A percentile compares a stretch with the other conserved stretches of the same genome.
These are phyloP conservation scores for Paracamarosporium sp. DNA, from an alignment of 2,329 filamentous ascomycete species.

Conservation along the genomic window DNA sequence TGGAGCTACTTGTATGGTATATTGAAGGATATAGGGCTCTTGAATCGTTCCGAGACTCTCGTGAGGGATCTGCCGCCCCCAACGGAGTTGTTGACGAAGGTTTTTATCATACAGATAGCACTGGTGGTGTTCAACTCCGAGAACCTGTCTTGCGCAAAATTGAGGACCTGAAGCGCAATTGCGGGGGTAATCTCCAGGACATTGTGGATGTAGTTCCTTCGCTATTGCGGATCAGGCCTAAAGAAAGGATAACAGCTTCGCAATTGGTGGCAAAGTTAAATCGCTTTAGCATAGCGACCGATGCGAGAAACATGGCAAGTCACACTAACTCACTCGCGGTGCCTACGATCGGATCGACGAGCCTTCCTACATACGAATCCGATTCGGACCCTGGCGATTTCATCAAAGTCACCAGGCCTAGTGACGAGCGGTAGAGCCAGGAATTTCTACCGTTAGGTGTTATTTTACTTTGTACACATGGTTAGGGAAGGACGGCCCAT, in stretches of 20 bases:
- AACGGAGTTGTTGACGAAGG: slow-evolving; percentile 5
- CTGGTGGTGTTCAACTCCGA: neutral
- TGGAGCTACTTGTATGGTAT: slow-evolving; percentile 31
- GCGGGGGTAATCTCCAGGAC: neutral
- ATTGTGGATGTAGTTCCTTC: slow-evolving; percentile 9
- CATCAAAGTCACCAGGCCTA: neutral
- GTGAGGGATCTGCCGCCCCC: neutral
- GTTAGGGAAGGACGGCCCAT: too few relatives aligned
- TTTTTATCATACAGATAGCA: slow-evolving; percentile 6
- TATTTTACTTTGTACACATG: too few relatives aligned
- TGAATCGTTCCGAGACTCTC: slow-evolving; percentile 2
- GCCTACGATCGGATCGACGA: neutral
- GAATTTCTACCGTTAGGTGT: too few relatives aligned
- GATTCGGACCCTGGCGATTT: neutral
- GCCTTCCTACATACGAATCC: neutral
- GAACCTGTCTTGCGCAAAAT: slow-evolving; percentile 11
- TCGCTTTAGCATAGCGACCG: neutral
- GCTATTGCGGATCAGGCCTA: slow-evolving; percentile 10
- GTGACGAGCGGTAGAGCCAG: neutral
- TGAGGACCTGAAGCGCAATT: neutral
- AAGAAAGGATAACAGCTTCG: neutral
- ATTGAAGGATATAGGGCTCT: slow-evolving; percentile 17
- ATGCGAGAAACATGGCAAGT: neutral
- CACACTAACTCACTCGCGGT: neutral
- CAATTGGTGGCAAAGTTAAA: neutral